These are phyloP conservation scores for Debaryomycetaceae sp. DNA, from an alignment of 1,139 yeast genomes.

Conservation along the genomic window DNA sequence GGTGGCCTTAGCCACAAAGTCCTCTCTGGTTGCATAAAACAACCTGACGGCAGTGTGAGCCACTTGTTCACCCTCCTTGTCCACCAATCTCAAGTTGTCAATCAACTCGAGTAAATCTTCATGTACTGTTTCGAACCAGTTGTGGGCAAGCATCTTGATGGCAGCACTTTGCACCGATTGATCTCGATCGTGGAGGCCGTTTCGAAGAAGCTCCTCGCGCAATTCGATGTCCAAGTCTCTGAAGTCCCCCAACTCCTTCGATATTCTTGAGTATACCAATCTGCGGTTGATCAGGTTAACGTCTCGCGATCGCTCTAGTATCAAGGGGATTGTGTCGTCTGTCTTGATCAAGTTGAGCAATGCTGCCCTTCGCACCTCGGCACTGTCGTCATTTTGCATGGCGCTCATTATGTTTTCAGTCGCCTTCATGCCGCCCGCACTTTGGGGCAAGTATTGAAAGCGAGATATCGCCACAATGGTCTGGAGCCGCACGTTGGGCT, in stretches of 20 bases:
- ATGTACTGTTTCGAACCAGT: conserved; percentile 69
- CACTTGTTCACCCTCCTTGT: conserved; percentile 43
- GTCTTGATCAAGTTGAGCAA: conserved; percentile 63
- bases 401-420: conserved; percentile 50
- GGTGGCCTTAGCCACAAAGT: conserved; percentile 51
- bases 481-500: conserved; percentile 71
- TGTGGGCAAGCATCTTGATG: conserved; percentile 57
- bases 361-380: conserved; percentile 89
- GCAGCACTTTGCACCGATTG: conserved; percentile 70
- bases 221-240: conserved; percentile 50
- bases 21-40: conserved; percentile 60
- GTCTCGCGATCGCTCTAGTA: conserved; percentile 84
- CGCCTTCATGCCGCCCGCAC: conserved; percentile 42
- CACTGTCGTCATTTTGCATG: conserved; percentile 72
- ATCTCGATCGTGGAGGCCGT: conserved; percentile 91
- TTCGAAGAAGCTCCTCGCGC: conserved; percentile 63
- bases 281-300: conserved; percentile 67
- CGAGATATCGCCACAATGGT: conserved; percentile 79
- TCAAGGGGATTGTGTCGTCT: conserved; percentile 48
- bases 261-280: conserved; percentile 62
- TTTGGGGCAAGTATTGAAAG: conserved; percentile 56
- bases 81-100: conserved; percentile 64
- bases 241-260: conserved; percentile 68
- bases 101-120: conserved; percentile 71
- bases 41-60: conserved; percentile 65